Evolutionary conservation across 2,329 filamentous ascomycete species (phyloP), one percentile per base, ranked within the genome.

Genomic region (Phyllosticta paracitricarpa): DNA sequence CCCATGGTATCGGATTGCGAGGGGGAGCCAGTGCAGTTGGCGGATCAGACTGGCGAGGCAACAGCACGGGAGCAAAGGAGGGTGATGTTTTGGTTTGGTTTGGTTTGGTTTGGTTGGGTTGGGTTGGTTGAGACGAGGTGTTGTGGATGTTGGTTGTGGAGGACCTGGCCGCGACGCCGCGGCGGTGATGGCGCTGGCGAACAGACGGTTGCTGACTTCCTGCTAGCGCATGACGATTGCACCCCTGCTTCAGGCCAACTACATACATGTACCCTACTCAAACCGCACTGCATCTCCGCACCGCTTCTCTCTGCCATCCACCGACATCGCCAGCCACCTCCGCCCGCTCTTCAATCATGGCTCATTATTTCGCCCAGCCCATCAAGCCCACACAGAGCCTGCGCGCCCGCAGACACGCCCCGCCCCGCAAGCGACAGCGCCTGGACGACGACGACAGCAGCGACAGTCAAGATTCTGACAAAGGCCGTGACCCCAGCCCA

Each of bases 1-100:
- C 73, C 73, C 73, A 76, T 76, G 58, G 61, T 68, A 62, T 64
- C 60, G 62, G 65, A 68, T 66, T 63, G 65, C 64, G 63, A 64
- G 67, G 64, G 62, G 56, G 62, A 57, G 63, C 62, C 61, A 64
- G 64, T 40, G 54, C 58, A 24, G 62, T 53, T 54, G 60, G 57
- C 28, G 57, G 61, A 19, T 55, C 48, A 52, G 56, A 26, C 52
- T 56, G 35, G 55, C 51, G 55, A 58, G 40, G 62, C 52, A 55
- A 54, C 33, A 54, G 62, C 52, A 56, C 33, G 40, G 53, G 40
- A 48, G 58, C 58, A 40, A 57, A 59, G 57, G 61, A 52, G 53
- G 59, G 56, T 24, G 59, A 22, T 55, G 61, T 63, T 40, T 63
- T 56, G 62, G 54, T 40, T 56, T 52, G 30, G 51, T 8, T 24